These are phyloP conservation scores for Microstegium vimineum DNA, from an alignment of 176 grass and related monocot genomes.

Conservation along the genomic window DNA sequence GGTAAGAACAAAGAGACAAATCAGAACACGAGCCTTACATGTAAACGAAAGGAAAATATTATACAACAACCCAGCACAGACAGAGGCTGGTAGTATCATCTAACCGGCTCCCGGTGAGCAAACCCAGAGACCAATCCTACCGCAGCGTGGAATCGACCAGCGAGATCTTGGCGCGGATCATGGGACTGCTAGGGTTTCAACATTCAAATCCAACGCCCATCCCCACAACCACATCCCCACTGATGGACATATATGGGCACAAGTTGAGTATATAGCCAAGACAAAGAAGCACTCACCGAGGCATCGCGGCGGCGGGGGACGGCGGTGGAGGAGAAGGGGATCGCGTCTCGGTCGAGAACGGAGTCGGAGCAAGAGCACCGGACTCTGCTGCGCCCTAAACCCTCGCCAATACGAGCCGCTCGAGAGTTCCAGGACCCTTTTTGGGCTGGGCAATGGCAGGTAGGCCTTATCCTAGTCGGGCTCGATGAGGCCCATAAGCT, in stretches of 20 bases:
- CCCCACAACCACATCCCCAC: background rate
- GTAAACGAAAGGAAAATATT: background rate
- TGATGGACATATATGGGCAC: background rate
- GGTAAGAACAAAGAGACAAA: constrained; percentile 15
- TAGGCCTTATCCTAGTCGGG: background rate
- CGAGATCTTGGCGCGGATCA: background rate
- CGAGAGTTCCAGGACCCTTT: background rate
- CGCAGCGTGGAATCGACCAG: background rate
- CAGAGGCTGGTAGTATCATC: background rate
- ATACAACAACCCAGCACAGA: background rate
- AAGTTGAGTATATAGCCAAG: background rate
- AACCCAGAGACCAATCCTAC: background rate
- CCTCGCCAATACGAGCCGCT: constrained; percentile 3
- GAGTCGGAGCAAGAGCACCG: background rate
- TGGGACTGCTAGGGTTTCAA: constrained; percentile 33
- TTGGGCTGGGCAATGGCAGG: background rate
- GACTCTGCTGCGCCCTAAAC: constrained; percentile 10
- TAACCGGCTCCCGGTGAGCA: background rate
- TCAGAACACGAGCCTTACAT: background rate
- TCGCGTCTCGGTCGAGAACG: background rate
- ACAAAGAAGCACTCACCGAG: constrained; percentile 23
- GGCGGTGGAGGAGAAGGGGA: background rate
- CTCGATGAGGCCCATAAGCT: background rate
- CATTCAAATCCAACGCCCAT: constrained; percentile 5
- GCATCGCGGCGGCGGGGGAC: constrained; percentile 18